Evolutionary conservation across 2,329 filamentous ascomycete species (phyloP).

Genomic region (Trichoderma cornu-damae): DNA sequence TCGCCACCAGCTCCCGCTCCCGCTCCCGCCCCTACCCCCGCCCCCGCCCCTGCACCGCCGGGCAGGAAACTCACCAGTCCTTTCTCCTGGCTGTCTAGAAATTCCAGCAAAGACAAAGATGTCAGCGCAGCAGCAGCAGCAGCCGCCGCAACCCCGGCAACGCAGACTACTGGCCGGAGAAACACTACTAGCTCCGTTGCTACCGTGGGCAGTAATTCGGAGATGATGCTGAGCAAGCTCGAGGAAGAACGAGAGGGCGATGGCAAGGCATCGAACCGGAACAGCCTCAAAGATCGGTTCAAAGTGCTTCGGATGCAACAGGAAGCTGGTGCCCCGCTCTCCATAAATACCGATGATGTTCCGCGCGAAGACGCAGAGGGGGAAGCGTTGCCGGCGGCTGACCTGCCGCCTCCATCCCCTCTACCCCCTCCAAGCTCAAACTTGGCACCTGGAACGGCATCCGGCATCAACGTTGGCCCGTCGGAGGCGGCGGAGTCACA

Average conservation of each 20-base stretch:
- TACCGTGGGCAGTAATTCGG: slow-evolving; percentile 73
- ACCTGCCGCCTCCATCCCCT: slow-evolving; percentile 40
- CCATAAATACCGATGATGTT: slow-evolving; percentile 52
- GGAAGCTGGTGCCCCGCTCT: slow-evolving; percentile 55
- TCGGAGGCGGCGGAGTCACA: slow-evolving; percentile 64
- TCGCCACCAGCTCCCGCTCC: slow-evolving; percentile 26
- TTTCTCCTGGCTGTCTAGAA: slow-evolving; percentile 79
- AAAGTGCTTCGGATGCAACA: slow-evolving; percentile 71
- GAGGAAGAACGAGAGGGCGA: slow-evolving; percentile 62
- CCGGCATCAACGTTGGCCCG: slow-evolving; percentile 71
- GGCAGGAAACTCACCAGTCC: slow-evolving; percentile 75
- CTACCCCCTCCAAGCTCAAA: slow-evolving; percentile 62
- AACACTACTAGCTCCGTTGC: slow-evolving; percentile 77
- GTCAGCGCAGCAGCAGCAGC: no score
- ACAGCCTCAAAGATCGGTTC: slow-evolving; percentile 72
- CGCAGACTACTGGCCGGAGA: slow-evolving; percentile 45
- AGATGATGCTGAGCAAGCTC: slow-evolving; percentile 71
- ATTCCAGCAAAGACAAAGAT: slow-evolving; percentile 53
- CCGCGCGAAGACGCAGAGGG: slow-evolving; percentile 28
- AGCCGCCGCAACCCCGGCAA: slow-evolving; percentile 54
- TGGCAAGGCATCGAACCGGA: slow-evolving; percentile 45
- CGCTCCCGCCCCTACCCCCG: slow-evolving; percentile 23
- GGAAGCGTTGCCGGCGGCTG: slow-evolving; percentile 27
- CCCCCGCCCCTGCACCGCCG: slow-evolving; percentile 29
- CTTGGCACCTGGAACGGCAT: slow-evolving; percentile 78